Evolutionary conservation across 257 asterid genomes (phyloP).

Genomic region (Jasminum sambac): DNA sequence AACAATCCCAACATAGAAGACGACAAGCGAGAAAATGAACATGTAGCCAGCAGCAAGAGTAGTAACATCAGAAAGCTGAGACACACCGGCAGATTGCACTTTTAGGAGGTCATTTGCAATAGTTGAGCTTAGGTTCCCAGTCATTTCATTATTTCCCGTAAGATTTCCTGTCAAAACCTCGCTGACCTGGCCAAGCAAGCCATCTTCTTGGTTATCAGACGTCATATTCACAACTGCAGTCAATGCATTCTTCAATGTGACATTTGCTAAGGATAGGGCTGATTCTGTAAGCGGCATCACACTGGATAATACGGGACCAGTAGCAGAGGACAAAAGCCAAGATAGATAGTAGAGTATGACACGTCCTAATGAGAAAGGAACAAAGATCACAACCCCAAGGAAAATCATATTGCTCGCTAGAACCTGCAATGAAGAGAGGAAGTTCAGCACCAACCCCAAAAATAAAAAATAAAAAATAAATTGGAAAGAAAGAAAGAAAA

Average conservation of each 20-base stretch:
- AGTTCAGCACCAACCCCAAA: background rate
- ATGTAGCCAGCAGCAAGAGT: conserved; percentile 97
- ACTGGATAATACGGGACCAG: conserved; percentile 81
- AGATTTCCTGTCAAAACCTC: conserved; percentile 64
- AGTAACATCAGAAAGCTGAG: conserved; percentile 90
- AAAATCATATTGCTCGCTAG: conserved; percentile 99
- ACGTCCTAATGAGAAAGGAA: conserved; percentile 90
- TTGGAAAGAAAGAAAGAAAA: no score
- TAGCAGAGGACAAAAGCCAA: conserved; percentile 80
- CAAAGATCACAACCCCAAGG: conserved; percentile 86
- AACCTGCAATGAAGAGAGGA: conserved; percentile 58
- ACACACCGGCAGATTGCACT: conserved; percentile 62
- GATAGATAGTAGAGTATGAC: conserved; percentile 63
- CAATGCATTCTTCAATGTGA: conserved; percentile 66
- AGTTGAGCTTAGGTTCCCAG: conserved; percentile 59
- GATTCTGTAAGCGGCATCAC: conserved; percentile 82
- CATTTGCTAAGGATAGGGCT: conserved; percentile 82
- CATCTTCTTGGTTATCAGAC: conserved; percentile 52
- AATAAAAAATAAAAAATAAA: background rate
- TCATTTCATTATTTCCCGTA: conserved; percentile 48
- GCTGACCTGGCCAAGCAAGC: conserved; percentile 63
- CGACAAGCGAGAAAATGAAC: conserved; percentile 71
- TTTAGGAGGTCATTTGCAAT: conserved; percentile 63
- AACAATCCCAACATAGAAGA: conserved; percentile 77
- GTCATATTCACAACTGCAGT: conserved; percentile 81